Conservation (phyloP, 2,329 filamentous ascomycete species). For the Aureobasidium sp. region DNA sequence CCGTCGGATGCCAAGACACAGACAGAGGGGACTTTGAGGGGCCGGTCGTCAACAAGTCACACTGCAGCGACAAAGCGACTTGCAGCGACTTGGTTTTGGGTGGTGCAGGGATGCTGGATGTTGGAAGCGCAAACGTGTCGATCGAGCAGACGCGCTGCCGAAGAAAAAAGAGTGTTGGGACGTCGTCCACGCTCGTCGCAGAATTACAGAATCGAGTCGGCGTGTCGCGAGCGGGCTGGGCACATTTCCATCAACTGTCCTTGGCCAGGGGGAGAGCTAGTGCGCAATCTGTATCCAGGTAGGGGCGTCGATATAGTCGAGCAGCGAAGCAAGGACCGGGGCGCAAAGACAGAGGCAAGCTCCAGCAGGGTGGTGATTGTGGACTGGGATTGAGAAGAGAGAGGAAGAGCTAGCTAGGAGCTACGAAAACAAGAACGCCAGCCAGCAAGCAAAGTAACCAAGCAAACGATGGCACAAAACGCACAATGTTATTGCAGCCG, state of each 20-base stretch:
- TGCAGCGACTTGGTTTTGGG: neutral
- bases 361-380: neutral
- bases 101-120: neutral
- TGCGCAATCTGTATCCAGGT: constrained; percentile 4
- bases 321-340: neutral
- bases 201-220: constrained; percentile 10
- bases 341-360: neutral
- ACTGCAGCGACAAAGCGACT: constrained; percentile 15
- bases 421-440: neutral
- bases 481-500: constrained; percentile 12
- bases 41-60: constrained; percentile 17
- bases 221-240: neutral
- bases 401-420: constrained; percentile 3
- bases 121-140: constrained; percentile 5
- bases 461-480: constrained; percentile 13
- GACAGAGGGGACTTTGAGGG: constrained; percentile 21
- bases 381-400: constrained; percentile 1
- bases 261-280: neutral
- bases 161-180: constrained; percentile 13
- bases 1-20: constrained; percentile 23
- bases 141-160: constrained; percentile 7
- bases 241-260: constrained; percentile 10
- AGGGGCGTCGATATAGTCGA: constrained; percentile 2
- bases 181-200: neutral
- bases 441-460: constrained; percentile 2